Percentiles rank a stretch among this genome's conserved stretches.
Conservation (phyloP, 2,329 filamentous ascomycete genomes). For the Diplodia intermedia region DNA sequence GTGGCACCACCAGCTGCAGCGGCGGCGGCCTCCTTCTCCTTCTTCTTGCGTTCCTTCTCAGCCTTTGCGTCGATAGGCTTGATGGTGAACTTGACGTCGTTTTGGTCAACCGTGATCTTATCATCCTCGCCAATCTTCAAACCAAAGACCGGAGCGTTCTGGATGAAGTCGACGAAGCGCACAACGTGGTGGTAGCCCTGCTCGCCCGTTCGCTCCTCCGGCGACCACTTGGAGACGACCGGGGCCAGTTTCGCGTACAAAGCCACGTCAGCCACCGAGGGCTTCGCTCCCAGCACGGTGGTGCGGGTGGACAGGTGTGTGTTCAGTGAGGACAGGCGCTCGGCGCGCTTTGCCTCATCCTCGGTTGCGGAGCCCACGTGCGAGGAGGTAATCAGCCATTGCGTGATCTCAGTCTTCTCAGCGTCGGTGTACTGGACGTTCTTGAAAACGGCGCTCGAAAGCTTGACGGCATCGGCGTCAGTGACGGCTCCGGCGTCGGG, state of each 20-base stretch:
- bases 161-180: slow-evolving; percentile 90
- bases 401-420: slow-evolving; percentile 85
- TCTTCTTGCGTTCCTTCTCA: slow-evolving; percentile 96
- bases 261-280: slow-evolving; percentile 84
- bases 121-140: slow-evolving; percentile 73
- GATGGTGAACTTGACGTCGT: slow-evolving; percentile 85
- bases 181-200: slow-evolving; percentile 90
- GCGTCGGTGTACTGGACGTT: slow-evolving; percentile 74
- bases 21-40: slow-evolving; percentile 77
- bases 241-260: slow-evolving; percentile 81
- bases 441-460: slow-evolving; percentile 69
- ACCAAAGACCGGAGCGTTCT: slow-evolving; percentile 78
- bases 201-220: slow-evolving; percentile 88
- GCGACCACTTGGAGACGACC: slow-evolving; percentile 76
- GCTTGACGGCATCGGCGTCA: slow-evolving; percentile 50
- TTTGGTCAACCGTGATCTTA: slow-evolving; percentile 79
- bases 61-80: slow-evolving; percentile 89
- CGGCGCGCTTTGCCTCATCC: slow-evolving; percentile 62
- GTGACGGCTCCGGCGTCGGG: slow-evolving; percentile 46
- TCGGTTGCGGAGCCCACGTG: slow-evolving; percentile 69
- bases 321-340: slow-evolving; percentile 81
- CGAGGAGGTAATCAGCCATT: slow-evolving; percentile 83
- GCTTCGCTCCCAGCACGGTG: slow-evolving; percentile 87
- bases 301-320: slow-evolving; percentile 85
- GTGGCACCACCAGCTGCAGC: slow-evolving; percentile 57